phyloP scores from a whole-genome alignment of 257 asterid genomes.

The Lycium barbarum region DNA sequence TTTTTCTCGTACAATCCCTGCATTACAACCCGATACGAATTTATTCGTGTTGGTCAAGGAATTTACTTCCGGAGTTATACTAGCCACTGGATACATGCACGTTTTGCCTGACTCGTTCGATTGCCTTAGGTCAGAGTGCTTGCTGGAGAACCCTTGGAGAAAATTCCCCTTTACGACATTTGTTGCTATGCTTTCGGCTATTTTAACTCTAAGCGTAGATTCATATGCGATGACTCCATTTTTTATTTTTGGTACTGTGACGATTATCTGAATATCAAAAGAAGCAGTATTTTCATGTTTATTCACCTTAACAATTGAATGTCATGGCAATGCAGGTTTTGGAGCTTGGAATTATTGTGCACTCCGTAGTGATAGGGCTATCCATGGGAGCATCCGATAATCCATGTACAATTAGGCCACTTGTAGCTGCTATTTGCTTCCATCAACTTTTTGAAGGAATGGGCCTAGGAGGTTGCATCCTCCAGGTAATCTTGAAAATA shows the following conservation, averaged over 20 bases:
- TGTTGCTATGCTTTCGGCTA: no score
- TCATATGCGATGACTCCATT: no score
- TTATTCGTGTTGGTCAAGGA: constrained; percentile 48
- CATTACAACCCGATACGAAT: constrained; percentile 42
- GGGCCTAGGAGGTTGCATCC: constrained; percentile 51
- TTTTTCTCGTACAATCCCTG: constrained; percentile 34
- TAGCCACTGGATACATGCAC: constrained; percentile 57
- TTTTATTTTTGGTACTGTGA: background rate
- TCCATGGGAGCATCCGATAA: constrained; percentile 38
- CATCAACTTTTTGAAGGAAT: constrained; percentile 44
- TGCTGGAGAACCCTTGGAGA: constrained; percentile 49
- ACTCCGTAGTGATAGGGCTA: constrained; percentile 36
- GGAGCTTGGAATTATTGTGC: constrained; percentile 36
- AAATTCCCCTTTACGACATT: constrained; percentile 40
- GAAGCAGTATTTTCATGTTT: background rate
- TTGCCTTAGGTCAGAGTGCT: constrained; percentile 39
- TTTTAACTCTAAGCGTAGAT: no score
- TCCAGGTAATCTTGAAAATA: constrained; percentile 39
- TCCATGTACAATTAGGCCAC: constrained; percentile 37
- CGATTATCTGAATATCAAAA: background rate
- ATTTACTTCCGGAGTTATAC: constrained; percentile 49
- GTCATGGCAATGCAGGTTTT: constrained; percentile 20
- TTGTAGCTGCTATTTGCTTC: constrained; percentile 36
- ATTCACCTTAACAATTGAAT: background rate
- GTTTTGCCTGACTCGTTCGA: constrained; percentile 53